Conservation (phyloP, 1,284 basidiomycete species). For the Termitomyces sp. region DNA sequence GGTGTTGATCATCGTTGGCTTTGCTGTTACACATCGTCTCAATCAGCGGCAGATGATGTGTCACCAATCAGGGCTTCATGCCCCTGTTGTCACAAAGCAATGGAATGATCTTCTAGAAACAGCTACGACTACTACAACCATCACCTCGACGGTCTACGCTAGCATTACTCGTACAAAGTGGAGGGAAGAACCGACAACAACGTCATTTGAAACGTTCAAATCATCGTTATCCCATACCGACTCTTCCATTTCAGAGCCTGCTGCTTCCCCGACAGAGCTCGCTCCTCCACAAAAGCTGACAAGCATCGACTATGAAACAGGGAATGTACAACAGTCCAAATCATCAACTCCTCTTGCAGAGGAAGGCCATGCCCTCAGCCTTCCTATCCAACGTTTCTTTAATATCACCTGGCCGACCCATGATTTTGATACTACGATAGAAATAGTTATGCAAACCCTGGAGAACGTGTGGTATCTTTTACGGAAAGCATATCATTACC, state of each 20-base stretch:
- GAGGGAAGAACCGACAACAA: constrained; percentile 16
- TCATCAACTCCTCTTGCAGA: constrained; percentile 3
- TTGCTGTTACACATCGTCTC: constrained; percentile 32
- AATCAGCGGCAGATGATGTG: constrained; percentile 27
- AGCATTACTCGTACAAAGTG: constrained; percentile 9
- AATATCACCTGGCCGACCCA: constrained; percentile 23
- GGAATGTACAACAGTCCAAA: not conserved
- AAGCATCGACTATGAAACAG: not conserved
- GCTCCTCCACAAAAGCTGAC: not conserved
- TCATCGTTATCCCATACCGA: not conserved
- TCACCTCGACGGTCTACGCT: constrained; percentile 33
- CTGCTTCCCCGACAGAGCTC: not conserved
- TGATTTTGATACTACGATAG: constrained; percentile 15
- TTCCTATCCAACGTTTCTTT: constrained; percentile 19
- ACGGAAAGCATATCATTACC: constrained; percentile 52
- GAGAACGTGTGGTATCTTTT: constrained; percentile 43
- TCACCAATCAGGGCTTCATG: not conserved
- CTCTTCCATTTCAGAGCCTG: not conserved
- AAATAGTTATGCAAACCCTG: constrained; percentile 31
- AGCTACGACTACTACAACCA: constrained; percentile 36
- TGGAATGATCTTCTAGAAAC: constrained; percentile 23
- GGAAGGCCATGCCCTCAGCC: constrained; percentile 18
- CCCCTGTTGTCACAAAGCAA: constrained; percentile 19
- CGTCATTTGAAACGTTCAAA: constrained; percentile 5
- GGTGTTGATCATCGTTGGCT: constrained; percentile 26